Evolutionary conservation across 208 protist species (phyloP).

Genomic region (Zelonia costaricensis): DNA sequence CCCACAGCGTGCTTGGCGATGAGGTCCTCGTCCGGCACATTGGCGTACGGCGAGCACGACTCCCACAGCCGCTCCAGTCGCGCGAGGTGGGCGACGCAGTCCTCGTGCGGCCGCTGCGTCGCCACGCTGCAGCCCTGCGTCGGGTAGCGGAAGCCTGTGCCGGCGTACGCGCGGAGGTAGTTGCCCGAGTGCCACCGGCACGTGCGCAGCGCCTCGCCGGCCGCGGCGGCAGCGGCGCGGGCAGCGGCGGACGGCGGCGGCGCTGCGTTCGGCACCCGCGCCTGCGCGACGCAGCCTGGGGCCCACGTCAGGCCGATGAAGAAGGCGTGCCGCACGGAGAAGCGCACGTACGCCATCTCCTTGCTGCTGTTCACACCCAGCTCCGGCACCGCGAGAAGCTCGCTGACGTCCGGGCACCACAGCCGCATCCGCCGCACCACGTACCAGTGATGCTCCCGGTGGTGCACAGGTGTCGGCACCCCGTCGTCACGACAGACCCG

Average conservation of each 20-base stretch:
- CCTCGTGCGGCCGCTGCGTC: constrained; percentile 20
- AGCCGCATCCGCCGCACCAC: constrained; percentile 22
- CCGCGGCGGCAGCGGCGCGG: background rate
- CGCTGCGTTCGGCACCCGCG: no score
- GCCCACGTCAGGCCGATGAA: constrained; percentile 23
- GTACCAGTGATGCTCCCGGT: constrained; percentile 35
- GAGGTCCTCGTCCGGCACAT: constrained; percentile 36
- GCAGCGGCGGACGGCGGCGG: no score
- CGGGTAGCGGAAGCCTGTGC: constrained; percentile 26
- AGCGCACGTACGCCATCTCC: constrained; percentile 23
- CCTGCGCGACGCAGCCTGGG: background rate
- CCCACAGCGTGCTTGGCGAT: constrained; percentile 23
- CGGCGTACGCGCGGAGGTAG: constrained; percentile 27
- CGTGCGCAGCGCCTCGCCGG: constrained; percentile 13
- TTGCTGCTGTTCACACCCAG: constrained; percentile 28
- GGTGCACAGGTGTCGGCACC: constrained; percentile 13
- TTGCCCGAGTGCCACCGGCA: constrained; percentile 26
- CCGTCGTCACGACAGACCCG: constrained; percentile 13
- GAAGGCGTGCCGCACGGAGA: constrained; percentile 24
- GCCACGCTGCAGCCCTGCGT: constrained; percentile 35
- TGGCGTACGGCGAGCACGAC: constrained; percentile 10
- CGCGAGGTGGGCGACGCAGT: constrained; percentile 9
- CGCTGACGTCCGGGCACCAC: constrained; percentile 23
- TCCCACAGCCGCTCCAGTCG: constrained; percentile 28
- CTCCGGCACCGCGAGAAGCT: constrained; percentile 8